Evolutionary conservation across 2,329 filamentous ascomycete genomes (phyloP), one percentile per base, ranked within the genome.

Genomic region (Aspergillus vadensis): DNA sequence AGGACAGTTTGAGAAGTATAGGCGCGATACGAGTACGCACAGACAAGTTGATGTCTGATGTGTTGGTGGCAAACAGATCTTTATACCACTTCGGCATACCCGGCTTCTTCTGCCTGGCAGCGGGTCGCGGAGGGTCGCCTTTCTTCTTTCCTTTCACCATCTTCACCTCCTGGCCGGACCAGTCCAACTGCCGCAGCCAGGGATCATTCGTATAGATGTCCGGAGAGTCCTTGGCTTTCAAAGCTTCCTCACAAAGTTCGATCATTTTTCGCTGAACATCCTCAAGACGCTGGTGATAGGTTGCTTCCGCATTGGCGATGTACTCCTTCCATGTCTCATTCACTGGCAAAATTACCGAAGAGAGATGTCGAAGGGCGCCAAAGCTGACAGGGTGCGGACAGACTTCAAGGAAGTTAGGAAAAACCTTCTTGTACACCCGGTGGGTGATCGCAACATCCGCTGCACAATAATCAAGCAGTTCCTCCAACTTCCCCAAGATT

Each of bases 371-470:
- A 17, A 99, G 82, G 2, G 95, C 95, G 2, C 92, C 94, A 71
- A 99, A 99, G 77, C 93, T 98, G 70, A 99, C 95, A 0, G 95
- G 95, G 76, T 99, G 96, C 0, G 95, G 95, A 72, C 95, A 99
- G 25, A 91, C 91, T 48, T 92, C 83, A 19, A 97, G 81, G 69
- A 97, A 99, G 60, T 90, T 89, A 1, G 92, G 91, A 64, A 99
- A 95, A 1, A 98, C 92, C 61, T 92, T 92, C 73, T 92, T 89
- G 77, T 94, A 99, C n/a, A 99, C 91, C 51, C 88, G 87, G 70
- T 99, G 95, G 0, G 95, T 99, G 67, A 97, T 88, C 38, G 88
- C 87, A 17, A 99, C 95, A 78, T 99, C 95, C 1, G 91, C 91
- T 12, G 95, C 95, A 73, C 95, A 99, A 76, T 99, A 99, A 72